Evolutionary conservation across 2,329 filamentous ascomycete species (phyloP).

Genomic region (Aspergillus sp.): DNA sequence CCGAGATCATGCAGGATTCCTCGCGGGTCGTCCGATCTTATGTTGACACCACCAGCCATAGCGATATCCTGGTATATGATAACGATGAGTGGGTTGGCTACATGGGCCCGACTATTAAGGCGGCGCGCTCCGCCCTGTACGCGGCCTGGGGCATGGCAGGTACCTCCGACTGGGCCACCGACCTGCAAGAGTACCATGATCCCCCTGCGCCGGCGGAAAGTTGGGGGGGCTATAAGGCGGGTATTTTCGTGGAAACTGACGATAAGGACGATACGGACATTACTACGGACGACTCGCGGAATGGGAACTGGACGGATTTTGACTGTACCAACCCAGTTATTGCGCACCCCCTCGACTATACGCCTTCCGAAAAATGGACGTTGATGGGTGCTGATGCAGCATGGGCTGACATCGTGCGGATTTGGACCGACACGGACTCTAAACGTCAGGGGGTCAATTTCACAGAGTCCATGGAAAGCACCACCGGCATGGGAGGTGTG

Average conservation of each 20-base stretch:
- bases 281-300: conserved; percentile 2
- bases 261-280: background rate
- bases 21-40: background rate
- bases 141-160: conserved; percentile 25
- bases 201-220: background rate
- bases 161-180: conserved; percentile 34
- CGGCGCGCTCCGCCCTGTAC: conserved; percentile 16
- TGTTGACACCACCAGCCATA: conserved; percentile 14
- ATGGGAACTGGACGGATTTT: conserved; percentile 12
- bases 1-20: conserved; percentile 7
- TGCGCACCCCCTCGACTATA: background rate
- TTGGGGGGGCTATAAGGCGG: background rate
- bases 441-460: background rate
- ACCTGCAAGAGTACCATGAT: conserved; percentile 19
- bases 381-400: conserved; percentile 5
- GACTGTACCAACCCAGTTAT: conserved; percentile 1
- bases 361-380: conserved; percentile 3
- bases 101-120: conserved; percentile 25
- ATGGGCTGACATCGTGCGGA: conserved; percentile 6
- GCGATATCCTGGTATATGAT: conserved; percentile 31
- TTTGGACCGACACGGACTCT: conserved; percentile 6
- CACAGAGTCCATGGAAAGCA: conserved; percentile 1
- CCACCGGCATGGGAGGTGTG: background rate
- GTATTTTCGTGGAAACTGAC: background rate
- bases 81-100: conserved; percentile 35